A percentile compares a stretch with the other conserved stretches of the same genome.
These are phyloP conservation scores for Rhazya stricta DNA, from an alignment of 257 asterid species.

Conservation along the genomic window DNA sequence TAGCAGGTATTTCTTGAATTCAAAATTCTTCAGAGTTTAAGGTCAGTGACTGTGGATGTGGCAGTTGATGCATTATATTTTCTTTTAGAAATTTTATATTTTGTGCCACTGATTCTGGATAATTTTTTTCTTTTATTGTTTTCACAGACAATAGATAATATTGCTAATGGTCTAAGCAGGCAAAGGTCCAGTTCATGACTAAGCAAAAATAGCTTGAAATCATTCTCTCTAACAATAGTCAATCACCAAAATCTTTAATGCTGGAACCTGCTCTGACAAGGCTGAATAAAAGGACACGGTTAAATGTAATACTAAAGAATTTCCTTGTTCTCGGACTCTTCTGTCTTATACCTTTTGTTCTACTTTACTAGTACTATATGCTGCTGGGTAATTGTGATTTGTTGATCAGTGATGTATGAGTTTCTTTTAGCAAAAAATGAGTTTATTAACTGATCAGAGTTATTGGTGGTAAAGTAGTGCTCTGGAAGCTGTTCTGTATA, in stretches of 20 bases:
- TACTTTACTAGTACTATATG: not conserved
- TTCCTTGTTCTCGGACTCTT: not conserved
- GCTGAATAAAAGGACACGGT: not conserved
- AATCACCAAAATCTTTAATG: not conserved
- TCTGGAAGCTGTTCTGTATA: not conserved
- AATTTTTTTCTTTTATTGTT: not conserved
- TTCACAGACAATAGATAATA: not conserved
- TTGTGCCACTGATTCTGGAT: not conserved
- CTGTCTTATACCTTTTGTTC: not conserved
- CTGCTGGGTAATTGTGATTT: not conserved
- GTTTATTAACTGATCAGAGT: not conserved
- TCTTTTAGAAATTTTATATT: not conserved
- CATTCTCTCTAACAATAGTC: not conserved
- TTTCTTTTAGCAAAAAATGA: not conserved
- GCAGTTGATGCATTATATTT: not conserved
- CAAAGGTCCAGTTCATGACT: not conserved
- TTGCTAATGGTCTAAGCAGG: not conserved
- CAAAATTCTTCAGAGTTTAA: not conserved
- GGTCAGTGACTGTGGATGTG: not conserved
- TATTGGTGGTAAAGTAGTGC: not conserved
- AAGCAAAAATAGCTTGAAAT: not conserved
- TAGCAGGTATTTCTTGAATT: conserved; percentile 58
- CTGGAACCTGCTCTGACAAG: not conserved
- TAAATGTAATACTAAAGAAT: not conserved
- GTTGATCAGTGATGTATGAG: not conserved